Conservation (phyloP, 257 asterid species). For the Cinchona pubescens region DNA sequence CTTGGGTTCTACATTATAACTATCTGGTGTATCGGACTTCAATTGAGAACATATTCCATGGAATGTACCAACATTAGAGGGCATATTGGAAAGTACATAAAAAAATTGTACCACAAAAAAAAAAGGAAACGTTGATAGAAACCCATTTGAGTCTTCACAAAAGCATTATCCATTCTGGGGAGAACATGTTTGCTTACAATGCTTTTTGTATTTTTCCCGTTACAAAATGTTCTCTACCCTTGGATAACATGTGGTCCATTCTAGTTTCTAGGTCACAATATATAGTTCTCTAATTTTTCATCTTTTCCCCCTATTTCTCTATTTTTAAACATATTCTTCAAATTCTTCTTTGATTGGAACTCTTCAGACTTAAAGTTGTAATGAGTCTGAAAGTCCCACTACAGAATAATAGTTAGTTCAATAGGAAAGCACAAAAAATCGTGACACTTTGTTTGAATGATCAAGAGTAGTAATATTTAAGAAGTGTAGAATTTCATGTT, state of each 20-base stretch:
- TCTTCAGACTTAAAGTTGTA: background rate
- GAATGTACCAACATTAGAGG: constrained; percentile 14
- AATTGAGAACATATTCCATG: constrained; percentile 1
- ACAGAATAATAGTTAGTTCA: background rate
- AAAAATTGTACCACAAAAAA: background rate
- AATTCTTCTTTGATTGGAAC: background rate
- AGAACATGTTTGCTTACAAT: constrained; percentile 6
- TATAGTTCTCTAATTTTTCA: background rate
- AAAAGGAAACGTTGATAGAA: constrained; percentile 3
- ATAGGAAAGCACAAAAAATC: constrained; percentile 1
- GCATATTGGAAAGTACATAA: no score
- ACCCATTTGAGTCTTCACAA: background rate
- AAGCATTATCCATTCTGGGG: constrained; percentile 5
- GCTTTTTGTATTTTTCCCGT: constrained; percentile 28
- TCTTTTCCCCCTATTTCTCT: background rate
- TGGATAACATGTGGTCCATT: constrained; percentile 20
- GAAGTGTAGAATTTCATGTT: background rate
- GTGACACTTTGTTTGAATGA: background rate
- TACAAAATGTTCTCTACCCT: constrained; percentile 6
- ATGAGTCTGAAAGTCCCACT: background rate
- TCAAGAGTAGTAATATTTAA: background rate
- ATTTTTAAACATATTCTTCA: background rate
- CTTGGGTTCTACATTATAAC: background rate
- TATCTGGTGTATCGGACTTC: background rate
- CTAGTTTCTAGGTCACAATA: background rate